Conservation (phyloP, 2,329 filamentous ascomycete genomes). For the Teratosphaeria gauchensis region DNA sequence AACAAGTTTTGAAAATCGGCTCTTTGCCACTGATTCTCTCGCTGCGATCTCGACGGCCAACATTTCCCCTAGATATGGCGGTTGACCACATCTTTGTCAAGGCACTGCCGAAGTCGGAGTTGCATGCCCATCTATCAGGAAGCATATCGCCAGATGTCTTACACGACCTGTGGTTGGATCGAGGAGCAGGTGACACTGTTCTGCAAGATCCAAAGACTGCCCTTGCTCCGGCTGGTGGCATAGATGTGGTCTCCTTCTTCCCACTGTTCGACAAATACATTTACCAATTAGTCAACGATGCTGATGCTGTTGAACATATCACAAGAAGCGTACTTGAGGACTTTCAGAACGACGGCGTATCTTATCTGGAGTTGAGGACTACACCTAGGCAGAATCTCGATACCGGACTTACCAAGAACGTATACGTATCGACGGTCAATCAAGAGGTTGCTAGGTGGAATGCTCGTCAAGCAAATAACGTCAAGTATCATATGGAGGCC, state of each 20-base stretch:
- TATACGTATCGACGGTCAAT: constrained; percentile 59
- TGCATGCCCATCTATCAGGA: constrained; percentile 72
- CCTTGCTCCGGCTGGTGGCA: constrained; percentile 52
- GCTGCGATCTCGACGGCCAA: too few species aligned
- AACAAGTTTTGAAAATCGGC: background rate
- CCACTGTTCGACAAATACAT: constrained; percentile 71
- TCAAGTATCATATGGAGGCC: constrained; percentile 40
- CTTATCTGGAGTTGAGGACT: constrained; percentile 71
- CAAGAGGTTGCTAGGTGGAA: constrained; percentile 50
- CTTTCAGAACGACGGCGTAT: constrained; percentile 62
- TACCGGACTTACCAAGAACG: constrained; percentile 47
- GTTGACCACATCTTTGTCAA: constrained; percentile 20
- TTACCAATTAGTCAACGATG: constrained; percentile 61
- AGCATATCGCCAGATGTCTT: constrained; percentile 65
- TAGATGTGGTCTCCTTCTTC: constrained; percentile 52
- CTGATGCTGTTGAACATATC: constrained; percentile 43
- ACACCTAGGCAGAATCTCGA: constrained; percentile 58
- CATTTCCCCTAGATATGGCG: background rate
- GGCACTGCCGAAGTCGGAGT: constrained; percentile 41
- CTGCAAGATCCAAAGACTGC: constrained; percentile 59
- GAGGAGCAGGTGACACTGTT: constrained; percentile 43
- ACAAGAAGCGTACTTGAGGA: constrained; percentile 55
- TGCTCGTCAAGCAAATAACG: constrained; percentile 19
- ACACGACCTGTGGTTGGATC: constrained; percentile 62
- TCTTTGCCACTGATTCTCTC: too few species aligned